Conservation (phyloP, 257 asterid species). For the Marsdenia floribunda region DNA sequence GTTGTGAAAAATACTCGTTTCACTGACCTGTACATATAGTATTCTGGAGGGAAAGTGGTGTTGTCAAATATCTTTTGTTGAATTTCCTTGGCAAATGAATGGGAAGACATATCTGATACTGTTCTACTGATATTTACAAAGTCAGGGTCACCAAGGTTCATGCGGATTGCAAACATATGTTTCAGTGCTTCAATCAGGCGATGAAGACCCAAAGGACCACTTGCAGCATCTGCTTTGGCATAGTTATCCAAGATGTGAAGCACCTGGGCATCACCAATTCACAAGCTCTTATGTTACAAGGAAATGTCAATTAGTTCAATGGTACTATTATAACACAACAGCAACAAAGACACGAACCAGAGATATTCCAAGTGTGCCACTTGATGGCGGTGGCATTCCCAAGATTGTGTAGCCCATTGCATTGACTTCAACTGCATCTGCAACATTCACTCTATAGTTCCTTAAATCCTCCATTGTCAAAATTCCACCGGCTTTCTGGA, state of each 20-base stretch:
- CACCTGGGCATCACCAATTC: conserved; percentile 42
- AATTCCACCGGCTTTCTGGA: conserved; percentile 70
- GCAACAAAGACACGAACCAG: conserved; percentile 42
- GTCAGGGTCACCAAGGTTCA: conserved; percentile 78
- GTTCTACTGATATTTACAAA: conserved; percentile 48
- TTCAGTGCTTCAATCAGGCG: conserved; percentile 79
- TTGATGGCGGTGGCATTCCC: conserved; percentile 96
- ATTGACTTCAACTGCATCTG: conserved; percentile 47
- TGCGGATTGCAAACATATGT: conserved; percentile 75
- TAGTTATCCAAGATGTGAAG: conserved; percentile 61
- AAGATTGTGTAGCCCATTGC: conserved; percentile 69
- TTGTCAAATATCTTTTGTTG: conserved; percentile 60
- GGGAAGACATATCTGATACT: conserved; percentile 67
- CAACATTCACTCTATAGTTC: conserved; percentile 48
- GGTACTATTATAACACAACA: neutral
- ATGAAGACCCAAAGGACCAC: conserved; percentile 72
- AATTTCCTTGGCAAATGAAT: conserved; percentile 54
- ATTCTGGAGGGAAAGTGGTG: conserved; percentile 87
- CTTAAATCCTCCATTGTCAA: conserved; percentile 77
- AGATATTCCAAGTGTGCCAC: conserved; percentile 80
- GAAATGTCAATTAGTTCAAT: neutral
- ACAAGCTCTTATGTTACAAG: neutral
- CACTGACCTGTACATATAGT: conserved; percentile 62
- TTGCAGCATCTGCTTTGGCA: conserved; percentile 35
- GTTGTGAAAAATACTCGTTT: neutral